These are phyloP conservation scores for Leersia perrieri DNA, from an alignment of 176 grass and related monocot genomes.

Conservation along the genomic window DNA sequence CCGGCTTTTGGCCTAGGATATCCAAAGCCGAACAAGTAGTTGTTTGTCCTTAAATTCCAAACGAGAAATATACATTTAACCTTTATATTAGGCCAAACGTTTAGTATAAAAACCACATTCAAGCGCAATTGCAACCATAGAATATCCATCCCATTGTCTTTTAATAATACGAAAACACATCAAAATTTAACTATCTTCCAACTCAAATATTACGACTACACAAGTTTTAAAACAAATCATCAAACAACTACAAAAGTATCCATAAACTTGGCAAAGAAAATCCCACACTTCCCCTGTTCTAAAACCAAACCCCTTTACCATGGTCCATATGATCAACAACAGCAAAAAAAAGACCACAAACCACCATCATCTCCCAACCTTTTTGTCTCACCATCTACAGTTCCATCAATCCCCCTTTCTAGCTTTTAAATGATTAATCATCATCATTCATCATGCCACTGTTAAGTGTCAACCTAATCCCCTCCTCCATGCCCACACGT, in stretches of 20 bases:
- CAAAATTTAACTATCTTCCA: neutral
- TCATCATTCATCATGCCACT: neutral
- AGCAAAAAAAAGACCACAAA: neutral
- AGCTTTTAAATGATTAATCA: neutral
- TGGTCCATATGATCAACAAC: neutral
- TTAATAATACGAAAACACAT: neutral
- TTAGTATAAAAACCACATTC: too few species aligned
- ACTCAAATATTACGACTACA: neutral
- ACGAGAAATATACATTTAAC: too few species aligned
- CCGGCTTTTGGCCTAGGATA: neutral
- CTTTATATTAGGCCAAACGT: too few species aligned
- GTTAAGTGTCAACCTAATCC: neutral
- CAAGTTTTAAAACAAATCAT: neutral
- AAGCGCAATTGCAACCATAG: neutral
- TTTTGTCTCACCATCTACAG: neutral
- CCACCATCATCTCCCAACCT: neutral
- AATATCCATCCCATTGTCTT: neutral
- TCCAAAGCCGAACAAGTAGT: too few species aligned
- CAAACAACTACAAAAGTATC: neutral
- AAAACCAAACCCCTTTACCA: too few species aligned
- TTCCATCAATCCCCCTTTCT: neutral
- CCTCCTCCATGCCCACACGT: neutral
- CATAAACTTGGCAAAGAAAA: neutral
- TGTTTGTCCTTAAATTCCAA: too few species aligned
- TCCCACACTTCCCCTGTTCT: too few species aligned